phyloP scores from a whole-genome alignment of 306 rosid genomes.

The Rosa lucieae region DNA sequence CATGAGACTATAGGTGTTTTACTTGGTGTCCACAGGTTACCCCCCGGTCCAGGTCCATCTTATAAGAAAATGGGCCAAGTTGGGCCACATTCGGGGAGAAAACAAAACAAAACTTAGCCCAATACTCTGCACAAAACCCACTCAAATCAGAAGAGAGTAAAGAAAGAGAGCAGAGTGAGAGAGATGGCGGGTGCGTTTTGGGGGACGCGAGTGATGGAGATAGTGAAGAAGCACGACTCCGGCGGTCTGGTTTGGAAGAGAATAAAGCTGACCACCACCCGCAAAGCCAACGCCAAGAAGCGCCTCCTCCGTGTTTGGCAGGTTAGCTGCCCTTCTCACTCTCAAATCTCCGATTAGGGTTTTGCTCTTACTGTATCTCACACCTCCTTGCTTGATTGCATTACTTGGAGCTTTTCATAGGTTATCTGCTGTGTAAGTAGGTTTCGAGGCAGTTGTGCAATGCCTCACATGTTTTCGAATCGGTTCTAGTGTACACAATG shows the following conservation, averaged over 20 bases:
- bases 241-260: conserved; percentile 93
- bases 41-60: too few species aligned
- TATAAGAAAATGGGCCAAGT: too few species aligned
- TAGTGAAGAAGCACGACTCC: conserved; percentile 94
- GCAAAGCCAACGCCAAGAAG: conserved; percentile 93
- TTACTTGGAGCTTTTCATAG: background rate
- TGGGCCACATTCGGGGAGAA: too few species aligned
- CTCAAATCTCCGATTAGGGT: conserved; percentile 17
- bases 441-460: too few species aligned
- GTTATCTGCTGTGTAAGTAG: background rate
- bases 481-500: background rate
- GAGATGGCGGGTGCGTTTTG: conserved; percentile 77
- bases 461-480: background rate
- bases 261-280: conserved; percentile 85
- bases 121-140: background rate
- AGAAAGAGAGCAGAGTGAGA: background rate
- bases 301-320: conserved; percentile 97
- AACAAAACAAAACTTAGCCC: background rate
- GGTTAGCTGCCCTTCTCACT: conserved; percentile 31
- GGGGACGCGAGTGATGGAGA: conserved; percentile 80
- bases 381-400: background rate
- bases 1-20: too few species aligned
- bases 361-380: background rate
- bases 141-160: background rate
- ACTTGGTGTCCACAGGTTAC: too few species aligned